Evolutionary conservation across 129 eudicot species (phyloP).

Genomic region (Cynara cardunculus): DNA sequence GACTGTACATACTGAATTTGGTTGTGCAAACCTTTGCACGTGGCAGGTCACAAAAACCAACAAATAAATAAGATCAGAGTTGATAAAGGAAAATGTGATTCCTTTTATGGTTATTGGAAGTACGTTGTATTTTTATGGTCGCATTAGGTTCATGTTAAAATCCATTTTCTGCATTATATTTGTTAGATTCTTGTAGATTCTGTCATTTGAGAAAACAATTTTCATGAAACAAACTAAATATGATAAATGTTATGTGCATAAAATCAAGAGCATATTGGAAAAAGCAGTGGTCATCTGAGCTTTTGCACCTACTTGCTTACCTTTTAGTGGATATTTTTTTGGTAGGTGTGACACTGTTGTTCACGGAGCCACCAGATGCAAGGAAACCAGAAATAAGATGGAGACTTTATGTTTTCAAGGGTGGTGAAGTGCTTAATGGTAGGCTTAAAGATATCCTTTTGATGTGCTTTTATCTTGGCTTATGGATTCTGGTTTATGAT

Average conservation of each 20-base stretch:
- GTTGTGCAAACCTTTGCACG: no score
- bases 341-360: constrained; percentile 83
- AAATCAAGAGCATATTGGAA: not conserved
- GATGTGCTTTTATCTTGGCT: not conserved
- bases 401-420: constrained; percentile 93
- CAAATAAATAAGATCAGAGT: not conserved
- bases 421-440: constrained; percentile 94
- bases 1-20: no score
- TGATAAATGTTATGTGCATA: not conserved
- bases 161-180: not conserved
- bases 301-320: not conserved
- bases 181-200: not conserved
- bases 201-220: not conserved
- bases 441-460: not conserved
- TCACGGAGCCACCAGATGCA: constrained; percentile 95
- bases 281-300: not conserved
- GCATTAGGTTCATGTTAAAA: not conserved
- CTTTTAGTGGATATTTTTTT: constrained; percentile 11
- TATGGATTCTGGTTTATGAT: not conserved
- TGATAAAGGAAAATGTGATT: not conserved
- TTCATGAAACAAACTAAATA: not conserved
- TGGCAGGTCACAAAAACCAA: not conserved
- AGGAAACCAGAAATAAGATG: constrained; percentile 89
- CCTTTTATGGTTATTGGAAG: not conserved
- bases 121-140: not conserved